Conservation (phyloP, 441 rosid species). For the Gossypium schwendimanii region DNA sequence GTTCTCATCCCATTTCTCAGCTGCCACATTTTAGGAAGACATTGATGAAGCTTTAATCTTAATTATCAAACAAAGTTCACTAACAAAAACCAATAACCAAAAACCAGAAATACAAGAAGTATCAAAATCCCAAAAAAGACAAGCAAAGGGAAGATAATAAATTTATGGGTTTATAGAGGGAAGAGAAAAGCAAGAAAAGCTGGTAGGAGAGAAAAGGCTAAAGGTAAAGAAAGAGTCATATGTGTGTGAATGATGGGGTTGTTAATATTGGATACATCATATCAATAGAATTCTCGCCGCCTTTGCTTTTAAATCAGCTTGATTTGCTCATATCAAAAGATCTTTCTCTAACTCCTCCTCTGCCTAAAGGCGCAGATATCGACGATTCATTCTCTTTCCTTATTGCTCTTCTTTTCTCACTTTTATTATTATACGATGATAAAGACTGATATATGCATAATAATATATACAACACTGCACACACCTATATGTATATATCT, state of each 20-base stretch:
- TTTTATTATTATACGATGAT: not conserved
- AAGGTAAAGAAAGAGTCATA: not conserved
- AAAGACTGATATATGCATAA: not conserved
- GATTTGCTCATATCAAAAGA: not conserved
- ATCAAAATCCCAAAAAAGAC: slow-evolving; percentile 10
- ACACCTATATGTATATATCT: too few relatives aligned
- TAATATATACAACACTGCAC: too few relatives aligned
- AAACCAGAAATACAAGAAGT: not conserved
- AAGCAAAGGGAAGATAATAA: not conserved
- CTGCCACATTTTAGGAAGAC: slow-evolving; percentile 17
- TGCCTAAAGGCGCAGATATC: not conserved
- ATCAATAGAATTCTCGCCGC: slow-evolving; percentile 62
- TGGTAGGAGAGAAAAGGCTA: not conserved
- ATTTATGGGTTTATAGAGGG: not conserved
- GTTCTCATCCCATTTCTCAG: slow-evolving; percentile 17
- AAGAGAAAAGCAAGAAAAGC: not conserved
- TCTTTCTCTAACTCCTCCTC: not conserved
- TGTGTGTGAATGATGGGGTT: not conserved
- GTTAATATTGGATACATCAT: slow-evolving; percentile 6
- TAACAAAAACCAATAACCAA: slow-evolving; percentile 13
- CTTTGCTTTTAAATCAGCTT: slow-evolving; percentile 54
- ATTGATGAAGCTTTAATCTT: slow-evolving; percentile 30
- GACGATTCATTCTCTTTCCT: not conserved
- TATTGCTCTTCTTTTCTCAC: not conserved
- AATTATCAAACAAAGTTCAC: slow-evolving; percentile 21